Evolutionary conservation across 1,284 basidiomycete genomes (phyloP), one percentile per base, ranked within the genome.

Genomic region (Leccinum fuscescens): DNA sequence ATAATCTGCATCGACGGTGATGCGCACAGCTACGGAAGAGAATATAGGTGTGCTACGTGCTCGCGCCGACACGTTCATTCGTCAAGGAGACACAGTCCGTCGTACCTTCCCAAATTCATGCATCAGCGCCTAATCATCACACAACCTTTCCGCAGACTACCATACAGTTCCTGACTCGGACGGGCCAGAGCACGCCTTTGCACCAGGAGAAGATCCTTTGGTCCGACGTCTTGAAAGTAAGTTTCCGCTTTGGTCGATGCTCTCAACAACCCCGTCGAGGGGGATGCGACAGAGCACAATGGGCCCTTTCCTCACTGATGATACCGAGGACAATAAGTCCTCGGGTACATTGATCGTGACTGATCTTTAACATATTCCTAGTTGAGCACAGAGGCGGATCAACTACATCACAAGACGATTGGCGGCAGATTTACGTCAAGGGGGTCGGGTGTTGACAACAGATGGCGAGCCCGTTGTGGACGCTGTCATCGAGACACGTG

Each of bases 131-230:
- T 22, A 17, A 68, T 17, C 35, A 7, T 48, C 56, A 14, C 58
- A 51, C 55, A 84, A 84, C 60, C 73, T 94, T 54, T 91, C 90
- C 11, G 88, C 87, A 1, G 86, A 74, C 79, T 17, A 80, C 89
- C 0, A 86, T 94, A 67, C 73, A 88, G 61, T 94, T 93, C 77
- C 77, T 94, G 65, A 94, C 90, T 2, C 78, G 79, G 22, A 83
- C 82, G 0, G 92, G 92, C 6, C 80, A 93, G 76, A 90, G 86
- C 74, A 85, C 86, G 20, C 82, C 85, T 29, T 72, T 89, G 53
- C 86, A 90, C 31, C 90, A 93, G 77, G 93, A 95, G 70, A 91
- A 90, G 70, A 92, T 93, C 67, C 83, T 93, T 5, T 80, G 94
- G n/a, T 92, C 90, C 1, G 92, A 93, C 70, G 79, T 85, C 0